phyloP scores from a whole-genome alignment of 495 filamentous ascomycete genomes.

The Rostrohypoxylon terebratum region DNA sequence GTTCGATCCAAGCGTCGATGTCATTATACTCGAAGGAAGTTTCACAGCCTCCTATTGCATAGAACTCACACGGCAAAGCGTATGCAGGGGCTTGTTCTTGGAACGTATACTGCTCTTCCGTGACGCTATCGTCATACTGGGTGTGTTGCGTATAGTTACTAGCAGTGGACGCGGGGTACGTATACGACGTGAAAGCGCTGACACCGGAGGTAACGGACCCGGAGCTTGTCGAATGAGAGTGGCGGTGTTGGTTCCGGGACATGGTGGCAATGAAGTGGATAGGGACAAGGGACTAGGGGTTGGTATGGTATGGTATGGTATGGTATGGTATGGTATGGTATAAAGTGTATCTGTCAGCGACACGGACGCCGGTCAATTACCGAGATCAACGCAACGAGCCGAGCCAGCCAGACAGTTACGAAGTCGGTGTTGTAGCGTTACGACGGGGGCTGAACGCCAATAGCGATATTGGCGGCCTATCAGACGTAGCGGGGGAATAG shows the following conservation, averaged over 20 bases:
- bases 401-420: conserved; percentile 12
- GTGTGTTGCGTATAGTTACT: conserved; percentile 20
- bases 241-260: background rate
- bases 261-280: background rate
- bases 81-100: background rate
- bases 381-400: background rate
- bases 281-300: background rate
- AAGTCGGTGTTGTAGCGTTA: background rate
- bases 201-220: background rate
- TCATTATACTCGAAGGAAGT: conserved; percentile 52
- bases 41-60: conserved; percentile 42
- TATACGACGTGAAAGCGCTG: background rate
- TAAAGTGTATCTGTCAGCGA: conserved; percentile 4
- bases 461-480: conserved; percentile 10
- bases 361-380: conserved; percentile 3
- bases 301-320: too few species aligned
- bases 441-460: conserved; percentile 3
- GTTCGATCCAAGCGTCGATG: conserved; percentile 56
- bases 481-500: conserved; percentile 16
- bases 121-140: background rate
- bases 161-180: background rate
- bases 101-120: background rate
- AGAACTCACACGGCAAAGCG: conserved; percentile 58
- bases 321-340: too few species aligned
- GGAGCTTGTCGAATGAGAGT: background rate